These are phyloP conservation scores for Colletotrichum sp. DNA, from an alignment of 2,329 filamentous ascomycete species.

Conservation along the genomic window DNA sequence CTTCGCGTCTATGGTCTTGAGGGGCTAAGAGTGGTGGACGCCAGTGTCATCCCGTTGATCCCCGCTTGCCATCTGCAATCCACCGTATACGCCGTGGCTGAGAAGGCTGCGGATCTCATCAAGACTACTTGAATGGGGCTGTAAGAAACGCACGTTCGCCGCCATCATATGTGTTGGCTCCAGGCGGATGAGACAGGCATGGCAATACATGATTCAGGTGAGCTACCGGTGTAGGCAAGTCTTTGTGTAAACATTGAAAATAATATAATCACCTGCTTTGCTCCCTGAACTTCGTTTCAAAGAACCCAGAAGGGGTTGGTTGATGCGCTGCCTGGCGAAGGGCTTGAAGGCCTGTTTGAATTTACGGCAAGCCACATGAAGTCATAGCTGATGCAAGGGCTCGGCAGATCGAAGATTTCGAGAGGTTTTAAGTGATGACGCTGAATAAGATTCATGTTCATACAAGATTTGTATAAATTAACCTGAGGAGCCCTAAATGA, in stretches of 20 bases:
- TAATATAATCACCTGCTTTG: background rate
- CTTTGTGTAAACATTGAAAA: background rate
- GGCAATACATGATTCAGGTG: background rate
- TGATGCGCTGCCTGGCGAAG: background rate
- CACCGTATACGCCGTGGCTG: conserved; percentile 40
- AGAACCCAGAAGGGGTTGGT: background rate
- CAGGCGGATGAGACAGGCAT: background rate
- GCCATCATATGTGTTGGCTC: background rate
- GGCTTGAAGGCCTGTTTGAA: background rate
- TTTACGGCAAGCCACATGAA: background rate
- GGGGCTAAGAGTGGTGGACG: conserved; percentile 29
- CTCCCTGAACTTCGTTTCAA: background rate
- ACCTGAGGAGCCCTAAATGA: background rate
- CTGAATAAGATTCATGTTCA: background rate
- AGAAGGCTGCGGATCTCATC: conserved; percentile 25
- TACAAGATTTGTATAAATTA: background rate
- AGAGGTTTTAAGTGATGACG: background rate
- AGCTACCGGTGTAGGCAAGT: background rate
- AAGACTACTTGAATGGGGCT: background rate
- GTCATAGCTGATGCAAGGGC: background rate
- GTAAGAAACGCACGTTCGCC: background rate
- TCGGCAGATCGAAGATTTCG: background rate
- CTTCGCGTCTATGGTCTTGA: conserved; percentile 33
- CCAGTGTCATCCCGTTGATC: conserved; percentile 33
- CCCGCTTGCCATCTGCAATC: conserved; percentile 33